Percentiles rank a stretch among this genome's conserved stretches.
These are phyloP conservation scores for Pleurotus platypus DNA, from an alignment of 768 basidiomycete species.

Conservation along the genomic window DNA sequence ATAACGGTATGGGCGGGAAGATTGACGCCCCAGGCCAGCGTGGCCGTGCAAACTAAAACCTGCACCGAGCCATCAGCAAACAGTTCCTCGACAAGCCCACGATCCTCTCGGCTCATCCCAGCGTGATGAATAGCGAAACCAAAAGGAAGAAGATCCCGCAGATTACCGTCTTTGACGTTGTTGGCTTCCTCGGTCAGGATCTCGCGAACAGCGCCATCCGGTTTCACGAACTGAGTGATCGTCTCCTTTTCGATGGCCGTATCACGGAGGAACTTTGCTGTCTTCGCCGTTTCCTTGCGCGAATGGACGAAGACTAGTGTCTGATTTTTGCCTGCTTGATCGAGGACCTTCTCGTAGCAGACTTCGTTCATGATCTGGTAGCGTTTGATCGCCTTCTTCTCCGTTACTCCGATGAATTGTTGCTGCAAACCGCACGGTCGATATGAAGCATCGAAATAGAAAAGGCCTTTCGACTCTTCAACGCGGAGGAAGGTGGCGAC, in stretches of 20 bases:
- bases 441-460: constrained; percentile 95
- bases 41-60: constrained; percentile 95
- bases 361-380: constrained; percentile 99
- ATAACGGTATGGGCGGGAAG: constrained; percentile 96
- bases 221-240: constrained; percentile 92
- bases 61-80: constrained; percentile 91
- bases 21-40: constrained; percentile 99
- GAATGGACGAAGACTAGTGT: constrained; percentile 97
- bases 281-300: constrained; percentile 97
- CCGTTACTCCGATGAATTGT: constrained; percentile 95
- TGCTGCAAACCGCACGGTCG: constrained; percentile 94
- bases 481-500: constrained; percentile 97
- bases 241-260: constrained; percentile 96
- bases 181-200: constrained; percentile 83
- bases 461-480: constrained; percentile 86
- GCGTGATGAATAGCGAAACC: constrained; percentile 98
- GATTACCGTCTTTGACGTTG: constrained; percentile 76
- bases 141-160: constrained; percentile 90
- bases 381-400: constrained; percentile 99
- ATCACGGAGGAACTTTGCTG: constrained; percentile 90
- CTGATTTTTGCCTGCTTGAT: constrained; percentile 85
- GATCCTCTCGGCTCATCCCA: constrained; percentile 90
- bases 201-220: constrained; percentile 88
- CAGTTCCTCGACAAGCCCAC: constrained; percentile 88
- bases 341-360: constrained; percentile 97